These are phyloP conservation scores for Debaryomycetaceae sp. DNA, from an alignment of 1,139 yeast genomes.

Conservation along the genomic window DNA sequence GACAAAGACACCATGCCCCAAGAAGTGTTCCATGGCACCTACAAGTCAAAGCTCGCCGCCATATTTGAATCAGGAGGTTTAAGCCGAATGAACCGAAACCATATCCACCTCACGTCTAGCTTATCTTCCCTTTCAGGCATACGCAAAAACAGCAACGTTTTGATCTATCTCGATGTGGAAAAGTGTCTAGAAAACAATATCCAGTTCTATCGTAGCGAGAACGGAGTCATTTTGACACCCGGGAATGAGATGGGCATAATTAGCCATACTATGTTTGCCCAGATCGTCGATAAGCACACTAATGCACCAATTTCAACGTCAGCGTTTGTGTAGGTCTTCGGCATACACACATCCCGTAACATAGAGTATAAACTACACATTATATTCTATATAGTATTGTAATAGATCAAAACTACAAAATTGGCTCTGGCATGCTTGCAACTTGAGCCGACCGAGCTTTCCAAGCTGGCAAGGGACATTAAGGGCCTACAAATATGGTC, in stretches of 20 bases:
- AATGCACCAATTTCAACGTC: background rate
- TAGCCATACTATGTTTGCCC: constrained; percentile 41
- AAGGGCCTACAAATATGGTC: no score
- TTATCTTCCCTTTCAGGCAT: constrained; percentile 62
- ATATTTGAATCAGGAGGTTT: constrained; percentile 61
- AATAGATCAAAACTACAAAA: no score
- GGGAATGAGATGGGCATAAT: constrained; percentile 60
- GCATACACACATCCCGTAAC: background rate
- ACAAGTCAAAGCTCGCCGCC: constrained; percentile 38
- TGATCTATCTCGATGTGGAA: constrained; percentile 59
- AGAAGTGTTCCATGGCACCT: constrained; percentile 79
- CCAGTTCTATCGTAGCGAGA: constrained; percentile 60
- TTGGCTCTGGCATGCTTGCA: no score
- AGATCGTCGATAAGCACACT: constrained; percentile 20
- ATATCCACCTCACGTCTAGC: constrained; percentile 63
- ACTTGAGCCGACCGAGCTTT: no score
- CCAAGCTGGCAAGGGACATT: no score
- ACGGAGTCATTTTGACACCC: constrained; percentile 69
- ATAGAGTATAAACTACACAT: no score
- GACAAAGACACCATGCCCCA: constrained; percentile 19
- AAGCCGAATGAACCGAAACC: constrained; percentile 70
- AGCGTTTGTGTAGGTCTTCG: background rate
- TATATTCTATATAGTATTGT: no score
- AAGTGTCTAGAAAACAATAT: constrained; percentile 46
- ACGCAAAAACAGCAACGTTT: constrained; percentile 55